phyloP scores from a whole-genome alignment of 2,329 filamentous ascomycete genomes.

The Dactylella cylindrospora region DNA sequence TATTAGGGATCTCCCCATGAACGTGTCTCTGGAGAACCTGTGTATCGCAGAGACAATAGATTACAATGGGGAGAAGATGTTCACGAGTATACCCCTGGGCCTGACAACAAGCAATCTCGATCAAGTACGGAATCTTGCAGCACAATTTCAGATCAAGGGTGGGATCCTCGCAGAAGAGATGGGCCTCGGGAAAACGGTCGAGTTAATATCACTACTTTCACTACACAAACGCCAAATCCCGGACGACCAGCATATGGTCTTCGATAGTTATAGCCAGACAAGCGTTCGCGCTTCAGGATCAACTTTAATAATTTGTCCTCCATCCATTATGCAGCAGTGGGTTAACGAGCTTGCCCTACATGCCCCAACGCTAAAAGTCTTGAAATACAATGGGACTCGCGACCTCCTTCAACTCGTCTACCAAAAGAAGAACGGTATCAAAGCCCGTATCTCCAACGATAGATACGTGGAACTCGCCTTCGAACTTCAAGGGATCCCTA shows the following conservation, averaged over 20 bases:
- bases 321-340: conserved; percentile 62
- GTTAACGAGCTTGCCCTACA: conserved; percentile 62
- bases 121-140: background rate
- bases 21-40: conserved; percentile 56
- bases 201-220: conserved; percentile 70
- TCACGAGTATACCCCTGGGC: conserved; percentile 66
- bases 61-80: conserved; percentile 53
- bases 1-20: conserved; percentile 32
- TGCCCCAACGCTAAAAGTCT: conserved; percentile 60
- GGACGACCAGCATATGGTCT: conserved; percentile 13
- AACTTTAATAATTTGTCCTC: conserved; percentile 61
- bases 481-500: conserved; percentile 49
- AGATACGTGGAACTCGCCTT: conserved; percentile 44
- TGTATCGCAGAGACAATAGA: conserved; percentile 50
- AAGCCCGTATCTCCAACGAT: conserved; percentile 46
- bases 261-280: conserved; percentile 54
- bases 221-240: conserved; percentile 58
- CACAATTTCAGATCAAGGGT: conserved; percentile 53
- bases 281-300: conserved; percentile 58
- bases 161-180: conserved; percentile 79
- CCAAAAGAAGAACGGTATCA: conserved; percentile 47
- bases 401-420: conserved; percentile 28
- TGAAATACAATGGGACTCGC: conserved; percentile 59
- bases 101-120: conserved; percentile 59
- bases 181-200: conserved; percentile 79